A percentile compares a stretch with the other conserved stretches of the same genome.
These are phyloP conservation scores for Diaporthe citri DNA, from an alignment of 2,329 filamentous ascomycete species.

Conservation along the genomic window DNA sequence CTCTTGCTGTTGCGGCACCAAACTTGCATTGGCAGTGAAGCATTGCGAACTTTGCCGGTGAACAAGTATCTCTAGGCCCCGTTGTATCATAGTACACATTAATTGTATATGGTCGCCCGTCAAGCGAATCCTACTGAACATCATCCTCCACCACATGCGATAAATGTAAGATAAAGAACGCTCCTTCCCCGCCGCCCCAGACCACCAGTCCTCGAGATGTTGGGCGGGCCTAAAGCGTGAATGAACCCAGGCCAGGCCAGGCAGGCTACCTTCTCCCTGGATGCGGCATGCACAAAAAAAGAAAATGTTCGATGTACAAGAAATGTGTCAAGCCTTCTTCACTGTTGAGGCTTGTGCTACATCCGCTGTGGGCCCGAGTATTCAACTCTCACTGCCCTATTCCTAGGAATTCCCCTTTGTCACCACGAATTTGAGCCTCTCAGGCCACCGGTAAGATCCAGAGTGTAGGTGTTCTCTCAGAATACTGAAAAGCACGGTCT, in stretches of 20 bases:
- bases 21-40: neutral
- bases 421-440: neutral
- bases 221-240: neutral
- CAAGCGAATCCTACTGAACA: neutral
- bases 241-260: neutral
- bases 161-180: neutral
- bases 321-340: neutral
- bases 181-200: neutral
- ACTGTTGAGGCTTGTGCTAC: neutral
- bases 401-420: no score
- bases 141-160: neutral
- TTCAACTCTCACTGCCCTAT: neutral
- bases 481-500: neutral
- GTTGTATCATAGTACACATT: conserved; percentile 35
- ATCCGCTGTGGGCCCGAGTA: neutral
- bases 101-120: conserved; percentile 29
- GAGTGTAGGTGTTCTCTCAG: neutral
- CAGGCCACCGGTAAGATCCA: neutral
- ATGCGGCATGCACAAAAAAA: conserved; percentile 11
- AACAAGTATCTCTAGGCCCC: neutral
- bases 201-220: neutral
- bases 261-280: neutral
- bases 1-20: neutral
- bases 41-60: no score
- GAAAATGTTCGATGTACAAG: conserved; percentile 19